Percentiles rank a stretch among this genome's conserved stretches.
phyloP scores from a whole-genome alignment of 1,284 basidiomycete species.

The Takashimella koratensis region DNA sequence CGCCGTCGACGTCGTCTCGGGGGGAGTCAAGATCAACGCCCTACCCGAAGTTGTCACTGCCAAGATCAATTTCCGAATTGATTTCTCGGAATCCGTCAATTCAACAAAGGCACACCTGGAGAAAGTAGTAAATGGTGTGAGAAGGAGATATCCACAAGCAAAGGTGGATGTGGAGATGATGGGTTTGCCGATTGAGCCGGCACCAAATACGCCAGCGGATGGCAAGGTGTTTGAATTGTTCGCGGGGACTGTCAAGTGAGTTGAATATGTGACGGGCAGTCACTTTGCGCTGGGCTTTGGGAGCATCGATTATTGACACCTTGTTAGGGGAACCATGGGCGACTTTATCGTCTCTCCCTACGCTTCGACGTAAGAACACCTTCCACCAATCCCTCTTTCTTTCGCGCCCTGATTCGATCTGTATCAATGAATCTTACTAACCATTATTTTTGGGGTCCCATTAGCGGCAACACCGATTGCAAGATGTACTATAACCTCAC shows the following conservation, averaged over 20 bases:
- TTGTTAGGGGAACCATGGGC: not conserved
- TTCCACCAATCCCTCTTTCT: too few relatives aligned
- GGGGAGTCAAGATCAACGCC: slow-evolving; percentile 41
- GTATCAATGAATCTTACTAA: too few relatives aligned
- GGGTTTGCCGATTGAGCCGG: slow-evolving; percentile 45
- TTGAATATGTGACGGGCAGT: too few relatives aligned
- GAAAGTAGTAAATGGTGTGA: slow-evolving; percentile 9
- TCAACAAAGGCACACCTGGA: slow-evolving; percentile 37
- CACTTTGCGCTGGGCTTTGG: too few relatives aligned
- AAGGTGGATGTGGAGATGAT: slow-evolving; percentile 33
- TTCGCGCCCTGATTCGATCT: too few relatives aligned
- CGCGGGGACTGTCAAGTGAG: slow-evolving; percentile 41
- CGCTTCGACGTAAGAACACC: slow-evolving; percentile 21
- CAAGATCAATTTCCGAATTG: slow-evolving; percentile 47
- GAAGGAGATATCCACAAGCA: not conserved
- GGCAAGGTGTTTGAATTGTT: slow-evolving; percentile 48
- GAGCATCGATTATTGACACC: too few relatives aligned
- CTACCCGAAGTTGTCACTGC: slow-evolving; percentile 37
- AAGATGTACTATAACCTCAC: slow-evolving; percentile 49
- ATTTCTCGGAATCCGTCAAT: slow-evolving; percentile 39
- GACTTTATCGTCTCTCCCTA: slow-evolving; percentile 35
- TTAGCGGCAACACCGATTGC: slow-evolving; percentile 35
- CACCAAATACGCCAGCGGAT: slow-evolving; percentile 36
- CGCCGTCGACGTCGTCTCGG: slow-evolving; percentile 43
- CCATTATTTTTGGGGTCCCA: too few relatives aligned